phyloP scores from a whole-genome alignment of 176 grass and related monocot species.

The Rhynchospora pubera region DNA sequence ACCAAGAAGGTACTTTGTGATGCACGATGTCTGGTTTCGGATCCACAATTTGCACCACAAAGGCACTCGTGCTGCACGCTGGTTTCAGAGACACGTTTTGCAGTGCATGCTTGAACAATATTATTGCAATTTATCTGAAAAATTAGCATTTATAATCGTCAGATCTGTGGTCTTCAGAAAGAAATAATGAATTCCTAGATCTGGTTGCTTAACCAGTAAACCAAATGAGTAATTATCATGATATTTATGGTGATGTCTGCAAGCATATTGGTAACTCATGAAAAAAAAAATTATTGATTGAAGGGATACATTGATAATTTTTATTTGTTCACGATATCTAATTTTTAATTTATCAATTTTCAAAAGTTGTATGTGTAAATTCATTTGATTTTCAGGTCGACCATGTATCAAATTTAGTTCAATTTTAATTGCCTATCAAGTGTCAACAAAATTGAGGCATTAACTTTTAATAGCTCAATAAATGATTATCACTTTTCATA shows the following conservation, averaged over 20 bases:
- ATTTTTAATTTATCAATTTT: background rate
- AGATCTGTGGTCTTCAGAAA: background rate
- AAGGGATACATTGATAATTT: background rate
- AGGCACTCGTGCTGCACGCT: background rate
- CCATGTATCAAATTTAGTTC: too few relatives aligned
- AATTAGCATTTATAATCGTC: background rate
- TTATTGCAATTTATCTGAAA: background rate
- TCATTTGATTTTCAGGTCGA: background rate
- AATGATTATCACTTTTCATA: too few relatives aligned
- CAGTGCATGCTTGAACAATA: conserved; percentile 16
- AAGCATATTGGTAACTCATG: background rate
- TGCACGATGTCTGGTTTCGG: too few relatives aligned
- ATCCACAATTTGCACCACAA: background rate
- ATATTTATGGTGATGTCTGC: background rate
- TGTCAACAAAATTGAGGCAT: too few relatives aligned
- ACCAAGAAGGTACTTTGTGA: too few relatives aligned
- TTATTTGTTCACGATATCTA: background rate
- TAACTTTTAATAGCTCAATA: too few relatives aligned
- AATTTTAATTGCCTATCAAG: too few relatives aligned
- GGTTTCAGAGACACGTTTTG: background rate
- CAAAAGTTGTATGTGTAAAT: background rate
- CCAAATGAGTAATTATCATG: too few relatives aligned
- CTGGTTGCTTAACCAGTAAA: background rate
- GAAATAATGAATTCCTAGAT: background rate
- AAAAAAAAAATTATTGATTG: background rate